Conservation (phyloP, 495 filamentous ascomycete genomes). For the Tuber calosporum region DNA sequence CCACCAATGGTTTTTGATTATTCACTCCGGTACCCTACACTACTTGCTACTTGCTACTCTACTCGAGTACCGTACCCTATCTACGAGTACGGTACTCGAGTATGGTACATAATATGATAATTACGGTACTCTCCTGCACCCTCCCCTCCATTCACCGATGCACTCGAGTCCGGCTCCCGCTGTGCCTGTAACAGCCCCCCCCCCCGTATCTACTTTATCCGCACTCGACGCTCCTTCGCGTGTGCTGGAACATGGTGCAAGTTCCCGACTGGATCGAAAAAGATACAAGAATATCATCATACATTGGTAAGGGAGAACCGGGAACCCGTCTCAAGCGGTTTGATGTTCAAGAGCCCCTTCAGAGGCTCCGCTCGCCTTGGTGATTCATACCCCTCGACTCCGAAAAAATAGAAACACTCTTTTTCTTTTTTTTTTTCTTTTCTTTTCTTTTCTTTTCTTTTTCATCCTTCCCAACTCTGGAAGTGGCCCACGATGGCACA, state of each 20-base stretch:
- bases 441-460: not conserved
- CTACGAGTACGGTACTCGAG: not conserved
- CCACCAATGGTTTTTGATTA: slow-evolving; percentile 7
- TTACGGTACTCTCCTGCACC: not conserved
- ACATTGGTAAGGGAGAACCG: not conserved
- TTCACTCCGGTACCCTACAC: too few relatives aligned
- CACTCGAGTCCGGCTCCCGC: too few relatives aligned
- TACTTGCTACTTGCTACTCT: too few relatives aligned
- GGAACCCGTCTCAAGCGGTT: slow-evolving; percentile 4
- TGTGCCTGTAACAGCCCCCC: not conserved
- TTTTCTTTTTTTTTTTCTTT: not conserved
- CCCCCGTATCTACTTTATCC: not conserved
- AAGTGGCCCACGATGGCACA: too few relatives aligned
- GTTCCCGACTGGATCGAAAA: not conserved
- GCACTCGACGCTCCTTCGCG: not conserved
- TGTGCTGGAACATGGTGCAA: not conserved
- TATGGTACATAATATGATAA: too few relatives aligned
- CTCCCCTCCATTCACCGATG: not conserved
- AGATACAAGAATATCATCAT: not conserved
- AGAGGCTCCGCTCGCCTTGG: not conserved
- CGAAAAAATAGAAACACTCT: slow-evolving; percentile 2
- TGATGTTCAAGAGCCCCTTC: not conserved
- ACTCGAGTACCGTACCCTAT: too few relatives aligned
- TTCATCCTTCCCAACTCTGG: not conserved
- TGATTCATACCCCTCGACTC: not conserved